These are phyloP conservation scores for Microascus cirrosus DNA, from an alignment of 2,329 filamentous ascomycete genomes.

Conservation along the genomic window DNA sequence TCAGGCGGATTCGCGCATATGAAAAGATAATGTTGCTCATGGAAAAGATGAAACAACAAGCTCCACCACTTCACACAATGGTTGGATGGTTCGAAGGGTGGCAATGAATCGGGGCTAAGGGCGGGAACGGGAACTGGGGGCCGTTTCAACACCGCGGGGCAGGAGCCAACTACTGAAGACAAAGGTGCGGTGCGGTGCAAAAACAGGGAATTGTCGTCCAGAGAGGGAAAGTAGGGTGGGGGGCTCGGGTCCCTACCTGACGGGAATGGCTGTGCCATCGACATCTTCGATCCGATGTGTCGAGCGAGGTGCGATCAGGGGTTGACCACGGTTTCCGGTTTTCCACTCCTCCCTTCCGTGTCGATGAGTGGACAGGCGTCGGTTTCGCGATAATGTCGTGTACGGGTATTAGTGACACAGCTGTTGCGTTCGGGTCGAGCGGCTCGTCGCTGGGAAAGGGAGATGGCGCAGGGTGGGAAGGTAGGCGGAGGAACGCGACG, in stretches of 20 bases:
- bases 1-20: conserved; percentile 24
- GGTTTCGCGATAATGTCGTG: neutral
- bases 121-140: conserved; percentile 8
- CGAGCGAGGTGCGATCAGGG: neutral
- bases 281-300: conserved; percentile 7
- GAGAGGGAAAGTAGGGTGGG: neutral
- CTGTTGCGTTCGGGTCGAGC: neutral
- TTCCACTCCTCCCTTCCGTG: neutral
- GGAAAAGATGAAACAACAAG: conserved; percentile 34
- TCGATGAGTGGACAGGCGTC: neutral
- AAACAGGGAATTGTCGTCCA: neutral
- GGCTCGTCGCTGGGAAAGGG: neutral
- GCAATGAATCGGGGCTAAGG: conserved; percentile 8
- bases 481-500: neutral
- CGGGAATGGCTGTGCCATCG: conserved; percentile 11
- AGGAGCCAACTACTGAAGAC: neutral
- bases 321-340: neutral
- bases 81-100: conserved; percentile 26
- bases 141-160: neutral
- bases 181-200: neutral
- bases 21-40: conserved; percentile 17
- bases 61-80: conserved; percentile 30
- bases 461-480: neutral
- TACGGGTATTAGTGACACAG: neutral
- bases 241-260: conserved; percentile 10